Percentiles rank a stretch among this genome's conserved stretches.
Evolutionary conservation across 2,329 filamentous ascomycete species (phyloP).

Genomic region (Monilinia polystroma): DNA sequence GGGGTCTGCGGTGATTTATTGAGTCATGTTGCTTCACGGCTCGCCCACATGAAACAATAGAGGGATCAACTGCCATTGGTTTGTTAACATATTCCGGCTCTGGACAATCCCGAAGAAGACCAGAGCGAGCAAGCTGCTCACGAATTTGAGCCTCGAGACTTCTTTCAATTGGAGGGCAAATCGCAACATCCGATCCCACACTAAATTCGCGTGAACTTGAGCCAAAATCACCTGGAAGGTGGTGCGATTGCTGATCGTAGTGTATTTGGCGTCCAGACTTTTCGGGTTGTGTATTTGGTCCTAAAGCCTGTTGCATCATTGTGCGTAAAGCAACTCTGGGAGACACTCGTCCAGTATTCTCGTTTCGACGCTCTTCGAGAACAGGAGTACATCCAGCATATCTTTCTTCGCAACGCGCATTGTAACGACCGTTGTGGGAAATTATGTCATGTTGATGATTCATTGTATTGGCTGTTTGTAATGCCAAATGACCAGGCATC

Average conservation of each 20-base stretch:
- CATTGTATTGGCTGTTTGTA: background rate
- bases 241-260: slow-evolving; percentile 10
- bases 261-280: background rate
- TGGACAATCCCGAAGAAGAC: slow-evolving; percentile 20
- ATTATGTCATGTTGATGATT: background rate
- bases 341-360: background rate
- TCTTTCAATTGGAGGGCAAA: slow-evolving; percentile 10
- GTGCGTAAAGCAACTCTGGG: slow-evolving; percentile 18
- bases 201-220: background rate
- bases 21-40: background rate
- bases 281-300: background rate
- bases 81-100: slow-evolving; percentile 20
- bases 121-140: slow-evolving; percentile 19
- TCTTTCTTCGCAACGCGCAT: background rate
- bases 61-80: slow-evolving; percentile 30
- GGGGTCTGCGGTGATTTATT: slow-evolving; percentile 11
- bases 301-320: slow-evolving; percentile 17
- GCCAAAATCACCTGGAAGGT: background rate
- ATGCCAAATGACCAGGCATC: slow-evolving; percentile 5
- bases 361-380: slow-evolving; percentile 1
- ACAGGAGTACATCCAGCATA: slow-evolving; percentile 4
- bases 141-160: slow-evolving; percentile 20
- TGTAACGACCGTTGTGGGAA: background rate
- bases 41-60: slow-evolving; percentile 28
- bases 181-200: slow-evolving; percentile 6